These are phyloP conservation scores for Besnoitia besnoiti DNA, from an alignment of 169 alveolate species.

Conservation along the genomic window DNA sequence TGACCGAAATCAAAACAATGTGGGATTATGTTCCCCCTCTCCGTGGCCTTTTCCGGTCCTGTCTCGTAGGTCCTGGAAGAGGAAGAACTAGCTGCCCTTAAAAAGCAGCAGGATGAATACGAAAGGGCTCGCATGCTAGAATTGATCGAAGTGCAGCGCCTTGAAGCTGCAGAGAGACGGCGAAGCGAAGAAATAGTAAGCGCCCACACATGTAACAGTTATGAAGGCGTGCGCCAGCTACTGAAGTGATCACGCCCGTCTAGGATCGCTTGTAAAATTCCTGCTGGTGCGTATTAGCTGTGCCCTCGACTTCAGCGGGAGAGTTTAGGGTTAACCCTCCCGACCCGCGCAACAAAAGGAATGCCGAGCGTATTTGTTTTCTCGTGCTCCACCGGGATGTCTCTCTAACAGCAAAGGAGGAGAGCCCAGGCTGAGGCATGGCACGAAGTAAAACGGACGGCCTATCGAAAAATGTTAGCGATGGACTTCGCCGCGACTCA, in stretches of 20 bases:
- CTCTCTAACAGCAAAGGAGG: too few relatives aligned
- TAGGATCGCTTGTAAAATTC: too few relatives aligned
- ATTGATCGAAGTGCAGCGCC: slow-evolving; percentile 83
- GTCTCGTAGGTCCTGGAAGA: slow-evolving; percentile 88
- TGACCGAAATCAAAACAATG: too few relatives aligned
- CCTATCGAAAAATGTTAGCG: not conserved
- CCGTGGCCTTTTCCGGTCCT: slow-evolving; percentile 38
- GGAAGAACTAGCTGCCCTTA: slow-evolving; percentile 85
- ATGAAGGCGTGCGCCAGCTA: too few relatives aligned
- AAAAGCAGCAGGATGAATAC: slow-evolving; percentile 86
- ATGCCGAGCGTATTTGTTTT: too few relatives aligned
- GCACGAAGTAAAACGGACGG: slow-evolving; percentile 22
- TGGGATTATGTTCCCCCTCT: too few relatives aligned
- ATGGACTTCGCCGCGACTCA: slow-evolving; percentile 1
- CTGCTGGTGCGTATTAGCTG: too few relatives aligned
- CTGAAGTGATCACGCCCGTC: too few relatives aligned
- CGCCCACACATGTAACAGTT: not conserved
- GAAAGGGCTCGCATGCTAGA: slow-evolving; percentile 84
- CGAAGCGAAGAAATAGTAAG: slow-evolving; percentile 78
- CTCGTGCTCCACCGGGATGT: not conserved
- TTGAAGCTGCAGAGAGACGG: slow-evolving; percentile 86
- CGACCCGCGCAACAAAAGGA: too few relatives aligned
- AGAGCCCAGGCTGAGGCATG: slow-evolving; percentile 48
- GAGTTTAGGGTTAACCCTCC: too few relatives aligned
- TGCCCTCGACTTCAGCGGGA: too few relatives aligned